Conservation (phyloP, 2,329 filamentous ascomycete species). For the Pseudogymnoascus sp. region DNA sequence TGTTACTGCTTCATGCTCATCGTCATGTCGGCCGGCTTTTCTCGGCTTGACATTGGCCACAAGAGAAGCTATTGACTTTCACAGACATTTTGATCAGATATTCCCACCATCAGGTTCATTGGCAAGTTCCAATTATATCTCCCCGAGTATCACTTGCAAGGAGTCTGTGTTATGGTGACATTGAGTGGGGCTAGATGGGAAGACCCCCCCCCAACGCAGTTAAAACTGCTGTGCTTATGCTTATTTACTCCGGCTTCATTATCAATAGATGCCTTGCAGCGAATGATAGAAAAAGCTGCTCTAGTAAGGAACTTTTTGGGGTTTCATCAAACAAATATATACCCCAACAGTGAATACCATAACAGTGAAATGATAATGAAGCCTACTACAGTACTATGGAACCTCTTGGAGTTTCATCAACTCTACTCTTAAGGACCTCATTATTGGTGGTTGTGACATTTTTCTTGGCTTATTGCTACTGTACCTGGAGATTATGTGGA, state of each 20-base stretch:
- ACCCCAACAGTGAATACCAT: neutral
- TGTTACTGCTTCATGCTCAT: neutral
- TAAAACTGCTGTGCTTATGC: neutral
- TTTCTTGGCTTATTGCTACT: neutral
- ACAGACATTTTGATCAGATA: neutral
- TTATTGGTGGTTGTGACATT: neutral
- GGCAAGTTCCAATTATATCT: neutral
- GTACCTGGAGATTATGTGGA: constrained; percentile 3
- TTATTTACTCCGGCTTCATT: neutral
- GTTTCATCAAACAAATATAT: neutral
- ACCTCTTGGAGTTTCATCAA: neutral
- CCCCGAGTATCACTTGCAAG: neutral
- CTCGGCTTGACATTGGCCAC: neutral
- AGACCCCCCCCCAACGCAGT: neutral
- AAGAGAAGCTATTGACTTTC: neutral
- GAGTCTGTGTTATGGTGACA: neutral
- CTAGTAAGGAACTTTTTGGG: neutral
- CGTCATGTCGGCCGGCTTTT: neutral
- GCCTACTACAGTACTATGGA: neutral
- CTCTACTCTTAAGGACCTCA: too few relatives aligned
- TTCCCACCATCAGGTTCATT: neutral
- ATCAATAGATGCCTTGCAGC: neutral
- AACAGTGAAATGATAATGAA: neutral
- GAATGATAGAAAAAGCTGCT: neutral
- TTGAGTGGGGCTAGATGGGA: neutral